A percentile compares a stretch with the other conserved stretches of the same genome.
phyloP scores from a whole-genome alignment of 306 rosid genomes.

The Leucaena leucocephala region DNA sequence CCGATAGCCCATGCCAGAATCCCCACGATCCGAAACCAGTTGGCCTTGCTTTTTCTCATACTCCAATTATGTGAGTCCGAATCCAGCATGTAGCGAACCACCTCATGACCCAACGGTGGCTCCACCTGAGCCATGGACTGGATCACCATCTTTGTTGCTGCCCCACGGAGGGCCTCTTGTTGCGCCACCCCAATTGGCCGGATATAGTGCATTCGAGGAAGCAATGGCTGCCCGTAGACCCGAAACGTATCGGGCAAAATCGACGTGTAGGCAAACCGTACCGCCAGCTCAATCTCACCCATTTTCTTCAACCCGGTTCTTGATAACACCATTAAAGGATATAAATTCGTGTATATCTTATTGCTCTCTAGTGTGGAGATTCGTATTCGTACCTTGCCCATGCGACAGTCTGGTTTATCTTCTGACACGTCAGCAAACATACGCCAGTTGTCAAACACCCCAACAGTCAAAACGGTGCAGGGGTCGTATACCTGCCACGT shows the following conservation, averaged over 20 bases:
- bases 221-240: constrained; percentile 76
- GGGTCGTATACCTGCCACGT: constrained; percentile 92
- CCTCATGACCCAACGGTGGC: constrained; percentile 85
- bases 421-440: constrained; percentile 54
- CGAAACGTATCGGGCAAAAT: constrained; percentile 73
- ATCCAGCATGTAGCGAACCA: constrained; percentile 87
- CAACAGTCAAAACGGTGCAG: constrained; percentile 73
- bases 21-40: constrained; percentile 87
- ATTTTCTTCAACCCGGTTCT: constrained; percentile 79
- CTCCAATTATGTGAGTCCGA: constrained; percentile 93
- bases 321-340: constrained; percentile 61
- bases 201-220: constrained; percentile 87
- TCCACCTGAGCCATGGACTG: constrained; percentile 72
- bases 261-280: constrained; percentile 71
- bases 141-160: constrained; percentile 80
- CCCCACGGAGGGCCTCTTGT: constrained; percentile 84
- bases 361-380: constrained; percentile 87
- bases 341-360: constrained; percentile 71
- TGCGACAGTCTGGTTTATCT: constrained; percentile 47
- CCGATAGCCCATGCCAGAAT: constrained; percentile 85
- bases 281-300: constrained; percentile 88
- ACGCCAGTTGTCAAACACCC: constrained; percentile 79
- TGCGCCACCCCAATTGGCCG: constrained; percentile 91
- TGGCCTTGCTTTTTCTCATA: constrained; percentile 89
- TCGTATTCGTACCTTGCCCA: constrained; percentile 83